These are phyloP conservation scores for Aspergillus panamensis DNA, from an alignment of 495 filamentous ascomycete species.

Conservation along the genomic window DNA sequence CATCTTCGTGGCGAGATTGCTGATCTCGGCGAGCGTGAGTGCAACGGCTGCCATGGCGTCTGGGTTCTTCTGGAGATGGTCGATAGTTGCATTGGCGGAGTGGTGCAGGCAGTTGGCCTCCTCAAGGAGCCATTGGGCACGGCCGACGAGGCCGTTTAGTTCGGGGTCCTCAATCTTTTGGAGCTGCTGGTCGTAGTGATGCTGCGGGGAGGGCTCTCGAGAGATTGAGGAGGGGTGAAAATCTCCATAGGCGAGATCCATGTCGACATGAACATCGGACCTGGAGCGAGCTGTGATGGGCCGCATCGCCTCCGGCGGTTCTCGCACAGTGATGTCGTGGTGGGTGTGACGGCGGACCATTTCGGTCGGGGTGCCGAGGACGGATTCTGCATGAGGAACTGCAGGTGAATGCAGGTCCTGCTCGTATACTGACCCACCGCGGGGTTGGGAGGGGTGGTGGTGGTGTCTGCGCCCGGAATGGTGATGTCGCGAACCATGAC, in stretches of 20 bases:
- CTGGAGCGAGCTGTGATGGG: slow-evolving; percentile 34
- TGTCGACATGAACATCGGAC: slow-evolving; percentile 67
- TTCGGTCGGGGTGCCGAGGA: slow-evolving; percentile 26
- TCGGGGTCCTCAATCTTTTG: slow-evolving; percentile 49
- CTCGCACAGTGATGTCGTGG: slow-evolving; percentile 33
- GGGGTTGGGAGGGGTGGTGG: slow-evolving; percentile 12
- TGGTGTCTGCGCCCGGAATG: slow-evolving; percentile 32
- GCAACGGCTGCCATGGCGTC: slow-evolving; percentile 94
- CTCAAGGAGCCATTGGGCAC: slow-evolving; percentile 68
- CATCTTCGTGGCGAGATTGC: slow-evolving; percentile 76
- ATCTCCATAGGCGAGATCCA: slow-evolving; percentile 82
- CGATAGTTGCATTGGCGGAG: slow-evolving; percentile 75
- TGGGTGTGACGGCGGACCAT: slow-evolving; percentile 48
- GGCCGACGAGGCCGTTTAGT: slow-evolving; percentile 60
- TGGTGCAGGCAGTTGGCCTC: slow-evolving; percentile 87
- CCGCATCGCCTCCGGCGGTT: slow-evolving; percentile 21
- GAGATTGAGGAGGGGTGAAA: slow-evolving; percentile 40
- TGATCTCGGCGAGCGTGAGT: slow-evolving; percentile 87
- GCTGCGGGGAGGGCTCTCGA: slow-evolving; percentile 27
- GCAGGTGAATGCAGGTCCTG: slow-evolving; percentile 25
- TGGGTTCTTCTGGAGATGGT: slow-evolving; percentile 83
- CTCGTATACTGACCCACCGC: slow-evolving; percentile 32
- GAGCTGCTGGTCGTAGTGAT: slow-evolving; percentile 14
- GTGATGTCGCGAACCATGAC: slow-evolving; percentile 34
- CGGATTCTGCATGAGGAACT: slow-evolving; percentile 9